Evolutionary conservation across 371 early-diverging fungal species (phyloP), one percentile per base, ranked within the genome.

Genomic region (Apophysomyces variabilis): DNA sequence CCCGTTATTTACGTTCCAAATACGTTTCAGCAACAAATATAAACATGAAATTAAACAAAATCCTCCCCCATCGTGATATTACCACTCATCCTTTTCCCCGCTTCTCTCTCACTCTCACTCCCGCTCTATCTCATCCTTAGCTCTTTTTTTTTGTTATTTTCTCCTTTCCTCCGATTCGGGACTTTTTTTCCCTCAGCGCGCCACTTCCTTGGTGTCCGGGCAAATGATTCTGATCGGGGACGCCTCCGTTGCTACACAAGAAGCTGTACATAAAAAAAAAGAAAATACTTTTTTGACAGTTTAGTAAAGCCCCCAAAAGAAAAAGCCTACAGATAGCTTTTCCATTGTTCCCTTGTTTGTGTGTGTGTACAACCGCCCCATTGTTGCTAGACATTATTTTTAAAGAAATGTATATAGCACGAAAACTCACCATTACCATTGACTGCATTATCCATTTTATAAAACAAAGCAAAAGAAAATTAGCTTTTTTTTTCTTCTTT

Each of bases 301-400:
- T 50, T 50, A 50, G 54, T 50, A 50, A 47, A 47, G 16, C 11
- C 13, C 16, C 47, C 9, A 13, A 47, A 13, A 50, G 41, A 41
- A 13, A 50, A 26, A 26, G 32, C 32, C 54, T 9, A 7, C 21
- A 9, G 21, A 18, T 50, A 26, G 32, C 21, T n/a, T 50, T 50
- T 16, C 54, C 54, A 50, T 50, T 50, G 54, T 50, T 50, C 54
- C 35, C 54, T 50, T 50, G 54, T 50, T 50, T 50, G 21, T 50
- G 21, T 21, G 47, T 46, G 18, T 16, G 32, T 26, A 26, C 32
- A n/a, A 50, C 16, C 54, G 18, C 8, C 54, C 54, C 21, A 16
- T 21, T 50, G 18, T 18, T 21, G 18, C 54, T 21, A 11, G 54
- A 18, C 21, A 5, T 26, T 21, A 18, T 21, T 16, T 8, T 9